A percentile compares a stretch with the other conserved stretches of the same genome.
Evolutionary conservation across 306 rosid species (phyloP).

Genomic region (Corylus heterophylla): DNA sequence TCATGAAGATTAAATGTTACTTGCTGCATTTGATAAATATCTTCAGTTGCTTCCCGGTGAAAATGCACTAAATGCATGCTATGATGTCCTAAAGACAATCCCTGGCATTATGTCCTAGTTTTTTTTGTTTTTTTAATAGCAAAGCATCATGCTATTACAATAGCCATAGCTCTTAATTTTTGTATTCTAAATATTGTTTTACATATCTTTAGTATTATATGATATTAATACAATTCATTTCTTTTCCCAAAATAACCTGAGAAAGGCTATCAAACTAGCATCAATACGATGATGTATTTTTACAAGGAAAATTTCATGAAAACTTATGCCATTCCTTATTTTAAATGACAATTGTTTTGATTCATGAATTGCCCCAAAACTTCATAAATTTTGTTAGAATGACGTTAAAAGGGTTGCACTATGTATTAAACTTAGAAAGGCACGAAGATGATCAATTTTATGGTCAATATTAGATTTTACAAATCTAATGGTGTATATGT

Average conservation of each 20-base stretch:
- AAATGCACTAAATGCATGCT: too few relatives aligned
- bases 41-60: too few relatives aligned
- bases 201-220: background rate
- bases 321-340: background rate
- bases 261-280: background rate
- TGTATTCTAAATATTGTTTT: background rate
- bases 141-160: background rate
- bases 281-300: too few relatives aligned
- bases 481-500: too few relatives aligned
- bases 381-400: too few relatives aligned
- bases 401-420: too few relatives aligned
- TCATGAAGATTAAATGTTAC: background rate
- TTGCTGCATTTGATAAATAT: background rate
- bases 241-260: background rate
- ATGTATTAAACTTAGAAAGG: background rate
- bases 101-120: background rate
- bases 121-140: background rate
- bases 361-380: too few relatives aligned
- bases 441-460: too few relatives aligned
- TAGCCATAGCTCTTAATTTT: background rate
- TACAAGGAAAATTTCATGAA: background rate
- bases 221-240: background rate
- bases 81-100: too few relatives aligned
- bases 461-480: too few relatives aligned
- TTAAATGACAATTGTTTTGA: too few relatives aligned